Percentiles rank a stretch among this genome's conserved stretches.
Evolutionary conservation across 805 yeast genomes (phyloP).

Genomic region (Kodamaea sagamina): DNA sequence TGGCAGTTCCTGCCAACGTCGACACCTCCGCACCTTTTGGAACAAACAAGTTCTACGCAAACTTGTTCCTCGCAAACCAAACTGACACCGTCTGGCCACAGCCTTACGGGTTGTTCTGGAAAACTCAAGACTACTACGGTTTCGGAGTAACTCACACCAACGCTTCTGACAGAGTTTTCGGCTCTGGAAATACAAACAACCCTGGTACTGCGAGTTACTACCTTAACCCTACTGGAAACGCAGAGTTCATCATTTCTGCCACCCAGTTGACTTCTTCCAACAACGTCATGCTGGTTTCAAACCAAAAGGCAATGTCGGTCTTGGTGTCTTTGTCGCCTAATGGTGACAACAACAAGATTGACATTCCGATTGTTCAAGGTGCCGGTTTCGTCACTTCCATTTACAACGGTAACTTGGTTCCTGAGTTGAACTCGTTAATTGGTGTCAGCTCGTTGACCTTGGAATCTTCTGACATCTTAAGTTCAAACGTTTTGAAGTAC

Average conservation of each 20-base stretch:
- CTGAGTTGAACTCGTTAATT: slow-evolving; percentile 48
- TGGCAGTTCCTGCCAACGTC: slow-evolving; percentile 50
- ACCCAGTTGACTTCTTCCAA: slow-evolving; percentile 41
- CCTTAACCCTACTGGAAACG: slow-evolving; percentile 56
- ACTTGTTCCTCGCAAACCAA: slow-evolving; percentile 59
- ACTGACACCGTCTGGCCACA: slow-evolving; percentile 57
- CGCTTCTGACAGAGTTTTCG: slow-evolving; percentile 43
- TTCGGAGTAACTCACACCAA: slow-evolving; percentile 63
- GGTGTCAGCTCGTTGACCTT: slow-evolving; percentile 45
- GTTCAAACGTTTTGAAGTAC: slow-evolving; percentile 41
- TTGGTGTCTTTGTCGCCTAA: slow-evolving; percentile 42
- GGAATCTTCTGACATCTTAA: slow-evolving; percentile 29
- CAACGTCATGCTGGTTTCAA: slow-evolving; percentile 44
- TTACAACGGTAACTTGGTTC: slow-evolving; percentile 53
- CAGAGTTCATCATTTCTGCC: slow-evolving; percentile 59
- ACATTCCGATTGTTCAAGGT: slow-evolving; percentile 57
- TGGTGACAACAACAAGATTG: slow-evolving; percentile 39
- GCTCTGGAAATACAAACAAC: slow-evolving; percentile 49
- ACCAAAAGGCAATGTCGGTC: slow-evolving; percentile 54
- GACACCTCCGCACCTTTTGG: slow-evolving; percentile 49
- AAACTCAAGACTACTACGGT: slow-evolving; percentile 48
- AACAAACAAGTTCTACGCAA: slow-evolving; percentile 78
- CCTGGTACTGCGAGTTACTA: slow-evolving; percentile 47
- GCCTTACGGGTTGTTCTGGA: slow-evolving; percentile 68
- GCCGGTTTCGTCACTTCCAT: slow-evolving; percentile 60